phyloP scores from a whole-genome alignment of 2,329 filamentous ascomycete genomes.

The Zymoseptoria tritici region DNA sequence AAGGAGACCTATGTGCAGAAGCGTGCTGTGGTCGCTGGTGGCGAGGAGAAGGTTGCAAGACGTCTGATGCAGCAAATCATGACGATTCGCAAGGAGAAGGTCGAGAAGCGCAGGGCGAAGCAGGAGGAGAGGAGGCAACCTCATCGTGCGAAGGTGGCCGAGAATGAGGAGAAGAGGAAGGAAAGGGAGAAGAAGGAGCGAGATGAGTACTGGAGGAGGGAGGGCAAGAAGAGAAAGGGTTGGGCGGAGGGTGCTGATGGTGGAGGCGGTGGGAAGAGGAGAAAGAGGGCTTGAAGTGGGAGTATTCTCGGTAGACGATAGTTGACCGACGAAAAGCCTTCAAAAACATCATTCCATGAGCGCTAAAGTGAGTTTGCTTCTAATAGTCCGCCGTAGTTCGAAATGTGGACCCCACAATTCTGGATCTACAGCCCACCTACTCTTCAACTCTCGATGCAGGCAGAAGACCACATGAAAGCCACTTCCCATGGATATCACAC shows the following conservation, averaged over 20 bases:
- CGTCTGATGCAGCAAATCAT: slow-evolving; percentile 89
- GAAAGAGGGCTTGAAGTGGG: slow-evolving; percentile 16
- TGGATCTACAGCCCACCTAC: too few relatives aligned
- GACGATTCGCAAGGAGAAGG: slow-evolving; percentile 83
- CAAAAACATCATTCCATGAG: too few relatives aligned
- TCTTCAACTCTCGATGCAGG: not conserved
- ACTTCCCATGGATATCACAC: slow-evolving; percentile 77
- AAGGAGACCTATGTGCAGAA: slow-evolving; percentile 88
- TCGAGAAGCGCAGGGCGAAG: slow-evolving; percentile 71
- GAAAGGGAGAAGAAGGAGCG: slow-evolving; percentile 84
- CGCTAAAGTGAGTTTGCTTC: too few relatives aligned
- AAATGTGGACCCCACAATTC: not conserved
- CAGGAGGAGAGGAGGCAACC: slow-evolving; percentile 79
- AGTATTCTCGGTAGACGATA: too few relatives aligned
- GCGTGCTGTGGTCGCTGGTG: slow-evolving; percentile 74
- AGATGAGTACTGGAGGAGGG: slow-evolving; percentile 85
- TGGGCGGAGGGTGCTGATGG: slow-evolving; percentile 46
- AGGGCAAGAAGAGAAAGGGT: slow-evolving; percentile 70
- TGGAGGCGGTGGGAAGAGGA: slow-evolving; percentile 29
- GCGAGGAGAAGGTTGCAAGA: slow-evolving; percentile 80
- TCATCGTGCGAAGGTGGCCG: slow-evolving; percentile 76
- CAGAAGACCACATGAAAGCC: not conserved
- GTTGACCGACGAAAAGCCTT: too few relatives aligned
- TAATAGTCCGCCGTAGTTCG: too few relatives aligned
- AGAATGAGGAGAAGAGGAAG: slow-evolving; percentile 74